Conservation (phyloP, 192 early-diverging fungal genomes). For the Umbelopsis sp. region DNA sequence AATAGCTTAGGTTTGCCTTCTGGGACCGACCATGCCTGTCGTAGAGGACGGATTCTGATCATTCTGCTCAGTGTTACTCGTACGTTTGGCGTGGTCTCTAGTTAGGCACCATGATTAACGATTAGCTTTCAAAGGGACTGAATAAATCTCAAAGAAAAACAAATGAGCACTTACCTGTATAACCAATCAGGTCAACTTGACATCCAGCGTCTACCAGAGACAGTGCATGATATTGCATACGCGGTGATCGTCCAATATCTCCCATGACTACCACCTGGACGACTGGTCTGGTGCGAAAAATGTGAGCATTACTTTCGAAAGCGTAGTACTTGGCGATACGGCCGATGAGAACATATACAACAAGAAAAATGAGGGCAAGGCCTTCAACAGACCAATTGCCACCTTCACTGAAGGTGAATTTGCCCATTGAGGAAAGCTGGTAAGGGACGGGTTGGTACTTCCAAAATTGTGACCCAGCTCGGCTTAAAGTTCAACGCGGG, state of each 20-base stretch:
- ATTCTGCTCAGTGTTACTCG: constrained; percentile 42
- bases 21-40: constrained; percentile 55
- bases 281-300: constrained; percentile 28
- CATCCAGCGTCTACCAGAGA: constrained; percentile 70
- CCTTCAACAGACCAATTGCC: constrained; percentile 27
- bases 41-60: constrained; percentile 53
- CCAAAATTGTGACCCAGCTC: background rate
- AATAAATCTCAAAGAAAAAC: background rate
- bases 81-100: constrained; percentile 35
- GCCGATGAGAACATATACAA: constrained; percentile 24
- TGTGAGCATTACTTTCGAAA: constrained; percentile 18
- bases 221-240: constrained; percentile 91
- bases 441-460: background rate
- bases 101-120: constrained; percentile 24
- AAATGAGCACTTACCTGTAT: constrained; percentile 51
- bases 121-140: constrained; percentile 8
- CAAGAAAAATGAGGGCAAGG: constrained; percentile 24
- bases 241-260: constrained; percentile 84
- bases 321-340: constrained; percentile 27
- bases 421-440: constrained; percentile 2
- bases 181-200: constrained; percentile 84
- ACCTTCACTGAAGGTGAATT: constrained; percentile 22
- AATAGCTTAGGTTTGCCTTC: constrained; percentile 56
- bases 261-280: constrained; percentile 73
- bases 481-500: constrained; percentile 1